phyloP scores from a whole-genome alignment of 257 asterid species.

The Scutellaria minor region DNA sequence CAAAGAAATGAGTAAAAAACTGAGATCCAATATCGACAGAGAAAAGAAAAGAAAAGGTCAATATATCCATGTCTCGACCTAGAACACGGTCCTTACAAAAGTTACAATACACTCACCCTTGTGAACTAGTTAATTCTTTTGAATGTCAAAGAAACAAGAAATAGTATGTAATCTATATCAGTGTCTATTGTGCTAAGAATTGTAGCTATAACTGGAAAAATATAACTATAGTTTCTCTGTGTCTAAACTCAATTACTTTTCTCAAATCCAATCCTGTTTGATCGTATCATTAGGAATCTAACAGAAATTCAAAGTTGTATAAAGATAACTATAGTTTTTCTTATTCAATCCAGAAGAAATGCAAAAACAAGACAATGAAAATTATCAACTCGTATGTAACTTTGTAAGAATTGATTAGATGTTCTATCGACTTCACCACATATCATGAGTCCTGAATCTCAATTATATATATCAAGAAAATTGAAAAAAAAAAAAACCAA shows the following conservation, averaged over 20 bases:
- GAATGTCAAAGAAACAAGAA: too few relatives aligned
- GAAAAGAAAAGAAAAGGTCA: conserved; percentile 15
- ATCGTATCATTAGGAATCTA: background rate
- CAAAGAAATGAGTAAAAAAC: conserved; percentile 38
- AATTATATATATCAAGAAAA: background rate
- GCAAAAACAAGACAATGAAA: background rate
- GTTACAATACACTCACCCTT: too few relatives aligned
- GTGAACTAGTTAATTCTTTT: too few relatives aligned
- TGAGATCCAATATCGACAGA: conserved; percentile 32
- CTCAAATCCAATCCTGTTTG: background rate
- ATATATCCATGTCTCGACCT: conserved; percentile 18
- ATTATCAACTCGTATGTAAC: background rate
- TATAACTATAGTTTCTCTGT: background rate
- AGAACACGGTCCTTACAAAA: background rate
- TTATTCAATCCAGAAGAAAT: conserved; percentile 7
- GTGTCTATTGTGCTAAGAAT: background rate
- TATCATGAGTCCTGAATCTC: background rate
- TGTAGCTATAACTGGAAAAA: background rate
- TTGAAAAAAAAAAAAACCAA: background rate
- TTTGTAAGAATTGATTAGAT: background rate
- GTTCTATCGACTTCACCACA: background rate
- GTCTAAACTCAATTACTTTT: background rate
- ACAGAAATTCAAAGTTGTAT: background rate
- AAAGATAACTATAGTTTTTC: background rate
- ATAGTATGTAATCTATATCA: background rate